phyloP scores from a whole-genome alignment of 1,284 basidiomycete genomes.

The Entoloma clypeatum region DNA sequence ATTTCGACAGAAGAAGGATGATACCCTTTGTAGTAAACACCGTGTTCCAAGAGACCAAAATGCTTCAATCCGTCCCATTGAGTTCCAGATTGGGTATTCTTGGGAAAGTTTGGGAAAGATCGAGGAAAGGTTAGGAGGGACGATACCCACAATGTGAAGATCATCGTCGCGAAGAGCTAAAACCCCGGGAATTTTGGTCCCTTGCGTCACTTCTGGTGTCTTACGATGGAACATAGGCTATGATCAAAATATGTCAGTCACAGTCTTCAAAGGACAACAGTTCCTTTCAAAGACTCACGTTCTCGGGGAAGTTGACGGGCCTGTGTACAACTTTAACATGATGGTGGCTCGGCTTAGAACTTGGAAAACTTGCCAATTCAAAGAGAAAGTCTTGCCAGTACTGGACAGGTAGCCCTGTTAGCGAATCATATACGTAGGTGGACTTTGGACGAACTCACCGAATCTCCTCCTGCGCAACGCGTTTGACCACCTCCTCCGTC shows the following conservation, averaged over 20 bases:
- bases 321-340: slow-evolving; percentile 30
- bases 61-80: slow-evolving; percentile 72
- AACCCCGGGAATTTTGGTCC: slow-evolving; percentile 26
- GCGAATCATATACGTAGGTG: slow-evolving; percentile 1
- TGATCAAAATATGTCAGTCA: not conserved
- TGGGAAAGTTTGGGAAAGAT: slow-evolving; percentile 1
- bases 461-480: slow-evolving; percentile 57
- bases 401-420: slow-evolving; percentile 25
- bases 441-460: slow-evolving; percentile 35
- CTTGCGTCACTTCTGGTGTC: slow-evolving; percentile 45
- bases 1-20: not conserved
- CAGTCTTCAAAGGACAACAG: not conserved
- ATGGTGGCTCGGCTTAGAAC: not conserved
- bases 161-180: slow-evolving; percentile 47
- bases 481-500: slow-evolving; percentile 57
- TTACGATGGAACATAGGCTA: slow-evolving; percentile 57
- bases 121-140: not conserved
- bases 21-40: slow-evolving; percentile 61
- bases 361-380: slow-evolving; percentile 51
- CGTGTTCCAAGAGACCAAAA: slow-evolving; percentile 49
- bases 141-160: slow-evolving; percentile 50
- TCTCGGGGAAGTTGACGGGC: slow-evolving; percentile 63
- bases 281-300: slow-evolving; percentile 38
- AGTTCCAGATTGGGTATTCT: slow-evolving; percentile 72
- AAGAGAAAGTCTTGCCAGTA: slow-evolving; percentile 48